Evolutionary conservation across 2,329 filamentous ascomycete genomes (phyloP), one percentile per base, ranked within the genome.

Genomic region (Corniculantispora saksenae): DNA sequence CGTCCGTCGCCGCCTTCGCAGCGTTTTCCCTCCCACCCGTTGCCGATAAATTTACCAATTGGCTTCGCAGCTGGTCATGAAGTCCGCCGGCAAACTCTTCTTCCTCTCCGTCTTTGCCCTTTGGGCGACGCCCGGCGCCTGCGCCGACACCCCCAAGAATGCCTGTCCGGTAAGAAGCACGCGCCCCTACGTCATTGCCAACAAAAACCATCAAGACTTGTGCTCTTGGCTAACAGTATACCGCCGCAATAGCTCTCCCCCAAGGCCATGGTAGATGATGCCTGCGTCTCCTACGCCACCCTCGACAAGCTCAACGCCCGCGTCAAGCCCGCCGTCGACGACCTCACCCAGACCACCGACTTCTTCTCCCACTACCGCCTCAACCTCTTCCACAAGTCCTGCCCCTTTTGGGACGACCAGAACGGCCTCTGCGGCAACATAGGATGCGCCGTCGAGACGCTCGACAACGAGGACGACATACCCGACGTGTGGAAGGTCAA

Each of bases 351-450:
- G 71, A 88, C 91, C 61, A 97, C 94, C 77, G 95, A 99, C 79
- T 99, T 97, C 85, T 99, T 99, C 80, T 94, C 94, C 61, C 93
- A 98, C 79, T 99, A 98, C 81, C 90, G 95, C 65, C 82, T 99
- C 54, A 98, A 97, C 76, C 85, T 99, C 23, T 99, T 93, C 79
- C 91, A 96, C 78, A 97, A 95, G 78, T 88, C 87, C 79, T 99
- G 95, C 74, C 95, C 95, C 0, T 99, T 98, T 77, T 99, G 95
- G 94, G 87, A 89, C 74, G 95, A 99, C 77, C 90, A 93, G 67
- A 91, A 91, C 78, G 92, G 92, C 77, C 92, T 97, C 85, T 99
- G 95, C 78, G 95, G 94, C 69, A 99, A 99, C 79, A 93, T 97
- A 71, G 95, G 94, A 23, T 99, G 95, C 76, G 92, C 94, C 13